Percentiles rank a stretch among this genome's conserved stretches.
Evolutionary conservation across 208 protist species (phyloP).

Genomic region (Herpetomonas muscarum): DNA sequence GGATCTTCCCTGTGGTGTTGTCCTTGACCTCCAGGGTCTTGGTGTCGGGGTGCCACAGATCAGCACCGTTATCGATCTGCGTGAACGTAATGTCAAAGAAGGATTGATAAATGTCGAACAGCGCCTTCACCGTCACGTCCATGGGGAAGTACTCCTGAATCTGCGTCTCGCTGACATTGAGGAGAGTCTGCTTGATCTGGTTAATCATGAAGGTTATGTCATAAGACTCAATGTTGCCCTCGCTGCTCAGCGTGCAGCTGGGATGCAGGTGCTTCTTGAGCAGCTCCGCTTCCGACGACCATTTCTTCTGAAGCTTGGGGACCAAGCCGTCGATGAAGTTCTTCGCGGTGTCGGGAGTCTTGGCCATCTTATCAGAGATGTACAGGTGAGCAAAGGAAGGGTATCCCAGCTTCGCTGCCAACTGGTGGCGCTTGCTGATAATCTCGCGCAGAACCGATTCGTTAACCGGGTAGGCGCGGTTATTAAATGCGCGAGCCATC

Average conservation of each 20-base stretch:
- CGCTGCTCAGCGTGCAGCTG: constrained; percentile 57
- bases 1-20: constrained; percentile 40
- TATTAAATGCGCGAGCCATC: constrained; percentile 58
- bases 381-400: constrained; percentile 64
- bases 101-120: constrained; percentile 79
- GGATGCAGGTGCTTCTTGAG: constrained; percentile 65
- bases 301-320: constrained; percentile 74
- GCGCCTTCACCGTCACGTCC: constrained; percentile 64
- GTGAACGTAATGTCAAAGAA: constrained; percentile 83
- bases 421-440: constrained; percentile 61
- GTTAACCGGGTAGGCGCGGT: constrained; percentile 74
- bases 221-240: constrained; percentile 58
- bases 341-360: constrained; percentile 54
- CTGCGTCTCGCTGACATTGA: constrained; percentile 76
- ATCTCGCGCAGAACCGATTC: constrained; percentile 50
- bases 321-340: constrained; percentile 65
- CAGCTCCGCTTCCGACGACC: constrained; percentile 50
- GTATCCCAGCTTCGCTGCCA: constrained; percentile 62
- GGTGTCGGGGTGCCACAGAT: constrained; percentile 66
- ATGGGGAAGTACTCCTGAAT: constrained; percentile 88
- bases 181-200: constrained; percentile 67
- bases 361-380: constrained; percentile 80
- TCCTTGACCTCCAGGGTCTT: constrained; percentile 73
- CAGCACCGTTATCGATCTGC: constrained; percentile 55
- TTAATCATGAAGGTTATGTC: constrained; percentile 85